Base-by-base conservation (phyloP, 1,284 basidiomycete species). In the Rhodotorula sp. region DNA sequence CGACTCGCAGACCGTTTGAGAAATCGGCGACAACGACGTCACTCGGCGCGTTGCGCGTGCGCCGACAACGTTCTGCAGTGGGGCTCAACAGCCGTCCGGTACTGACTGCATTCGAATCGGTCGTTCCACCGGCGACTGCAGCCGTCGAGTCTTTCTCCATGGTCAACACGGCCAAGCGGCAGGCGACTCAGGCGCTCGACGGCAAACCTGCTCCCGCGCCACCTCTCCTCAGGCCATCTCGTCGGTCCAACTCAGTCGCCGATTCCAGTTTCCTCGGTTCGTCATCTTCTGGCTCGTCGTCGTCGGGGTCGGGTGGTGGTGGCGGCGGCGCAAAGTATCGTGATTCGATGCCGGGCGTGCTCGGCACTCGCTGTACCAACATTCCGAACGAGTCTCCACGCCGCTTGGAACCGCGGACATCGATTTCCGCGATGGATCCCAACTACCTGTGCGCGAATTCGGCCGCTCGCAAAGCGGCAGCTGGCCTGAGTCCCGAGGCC, bases 231-330 rank as follows among this genome's bases (percentile, higher is more conserved):
- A 60, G 57, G 22, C 54, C 49, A 3, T 64, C 63, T 22, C 71
- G 74, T 3, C 59, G 74, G 4, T 68, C 69, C 14, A 67, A 69
- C 54, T 75, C 74, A 26, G 74, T 75, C 49, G 74, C 74, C n/a
- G 74, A 75, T 37, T 45, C 57, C 10, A 56, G 48, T 8, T 53
- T 61, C 64, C 30, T 67, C 14, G 42, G 48, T 49, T 48, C 37
- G 1, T 24, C 56, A 37, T 12, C 26, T 10, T 20, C 56, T 7
- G 37, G 49, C 26, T n/a, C 54, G 2, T n/a, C 58, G 1, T 22
- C 49, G 6, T 42, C 37, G 37, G 37, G 37, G 6, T 42, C 37
- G 37, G 37, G 37, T 1, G 33, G 33, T 8, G 18, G 18, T 7
- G 18, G 30, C 24, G 20, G 45, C 24, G 30, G 56, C 30, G 5